These are phyloP conservation scores for Hortaea werneckii DNA, from an alignment of 2,329 filamentous ascomycete species.

Conservation along the genomic window DNA sequence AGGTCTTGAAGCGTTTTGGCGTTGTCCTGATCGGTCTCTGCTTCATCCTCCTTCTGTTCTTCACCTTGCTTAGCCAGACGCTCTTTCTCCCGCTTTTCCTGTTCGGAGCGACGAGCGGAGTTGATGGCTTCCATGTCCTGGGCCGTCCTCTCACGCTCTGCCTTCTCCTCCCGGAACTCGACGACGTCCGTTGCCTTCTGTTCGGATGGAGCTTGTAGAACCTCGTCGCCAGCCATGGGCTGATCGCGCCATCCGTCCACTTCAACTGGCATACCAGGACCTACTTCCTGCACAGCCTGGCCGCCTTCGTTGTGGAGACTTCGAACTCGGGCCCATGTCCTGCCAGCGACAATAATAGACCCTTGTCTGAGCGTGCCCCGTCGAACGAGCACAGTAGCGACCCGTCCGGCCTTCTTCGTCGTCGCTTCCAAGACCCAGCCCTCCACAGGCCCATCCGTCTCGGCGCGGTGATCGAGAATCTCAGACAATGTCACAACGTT, in stretches of 20 bases:
- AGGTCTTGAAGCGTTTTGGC: conserved; percentile 18
- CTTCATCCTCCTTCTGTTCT: conserved; percentile 26
- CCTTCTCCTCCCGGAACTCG: conserved; percentile 62
- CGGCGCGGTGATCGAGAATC: conserved; percentile 80
- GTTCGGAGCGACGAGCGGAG: conserved; percentile 45
- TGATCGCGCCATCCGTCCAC: conserved; percentile 90
- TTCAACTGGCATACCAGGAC: conserved; percentile 82
- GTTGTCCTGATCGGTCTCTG: conserved; percentile 28
- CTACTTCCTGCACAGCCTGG: conserved; percentile 57
- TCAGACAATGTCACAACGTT: conserved; percentile 78
- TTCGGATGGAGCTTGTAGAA: conserved; percentile 73
- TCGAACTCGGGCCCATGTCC: conserved; percentile 79
- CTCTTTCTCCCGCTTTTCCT: conserved; percentile 53
- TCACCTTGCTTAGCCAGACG: conserved; percentile 31
- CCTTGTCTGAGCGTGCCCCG: conserved; percentile 74
- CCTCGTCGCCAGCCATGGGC: conserved; percentile 75
- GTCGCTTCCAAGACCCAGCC: conserved; percentile 91
- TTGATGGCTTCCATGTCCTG: conserved; percentile 70
- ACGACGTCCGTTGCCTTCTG: conserved; percentile 68
- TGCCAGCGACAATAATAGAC: conserved; percentile 77
- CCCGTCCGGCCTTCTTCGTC: conserved; percentile 72
- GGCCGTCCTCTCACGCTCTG: conserved; percentile 55
- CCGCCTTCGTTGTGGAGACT: conserved; percentile 79
- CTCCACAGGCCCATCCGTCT: conserved; percentile 66
- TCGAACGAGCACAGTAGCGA: conserved; percentile 80